Conservation (phyloP, 768 basidiomycete genomes). For the Artomyces pyxidatus region DNA sequence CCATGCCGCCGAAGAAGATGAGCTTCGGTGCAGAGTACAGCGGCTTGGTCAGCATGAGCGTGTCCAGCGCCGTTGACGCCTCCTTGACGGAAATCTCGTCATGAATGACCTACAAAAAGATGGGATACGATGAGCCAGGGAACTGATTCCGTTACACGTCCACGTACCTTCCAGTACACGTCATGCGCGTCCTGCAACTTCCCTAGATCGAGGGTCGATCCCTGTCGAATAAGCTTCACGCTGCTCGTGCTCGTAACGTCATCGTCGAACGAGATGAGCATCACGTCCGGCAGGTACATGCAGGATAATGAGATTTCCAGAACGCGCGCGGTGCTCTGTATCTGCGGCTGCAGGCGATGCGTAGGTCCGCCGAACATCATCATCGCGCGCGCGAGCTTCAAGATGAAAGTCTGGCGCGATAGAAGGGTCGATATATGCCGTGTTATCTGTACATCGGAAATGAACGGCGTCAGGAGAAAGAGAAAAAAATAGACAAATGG, state of each 20-base stretch:
- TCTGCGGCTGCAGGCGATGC: slow-evolving; percentile 76
- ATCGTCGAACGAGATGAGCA: slow-evolving; percentile 81
- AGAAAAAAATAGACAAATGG: neutral
- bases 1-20: slow-evolving; percentile 67
- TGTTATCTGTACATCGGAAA: slow-evolving; percentile 45
- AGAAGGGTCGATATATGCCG: slow-evolving; percentile 79
- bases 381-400: slow-evolving; percentile 77
- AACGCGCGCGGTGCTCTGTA: slow-evolving; percentile 69
- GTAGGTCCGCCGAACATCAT: slow-evolving; percentile 87
- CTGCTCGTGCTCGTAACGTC: slow-evolving; percentile 70
- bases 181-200: slow-evolving; percentile 66
- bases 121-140: neutral
- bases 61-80: slow-evolving; percentile 62
- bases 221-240: slow-evolving; percentile 71
- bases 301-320: slow-evolving; percentile 70
- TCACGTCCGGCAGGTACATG: slow-evolving; percentile 67
- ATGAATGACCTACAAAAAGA: slow-evolving; percentile 60
- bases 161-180: slow-evolving; percentile 64
- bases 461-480: no score
- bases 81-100: slow-evolving; percentile 70
- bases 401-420: slow-evolving; percentile 74
- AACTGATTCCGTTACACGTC: neutral
- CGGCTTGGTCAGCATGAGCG: slow-evolving; percentile 60
- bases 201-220: slow-evolving; percentile 62
- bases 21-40: slow-evolving; percentile 54